A percentile compares a stretch with the other conserved stretches of the same genome.
These are phyloP conservation scores for Cetradonia linearis DNA, from an alignment of 495 filamentous ascomycete species.

Conservation along the genomic window DNA sequence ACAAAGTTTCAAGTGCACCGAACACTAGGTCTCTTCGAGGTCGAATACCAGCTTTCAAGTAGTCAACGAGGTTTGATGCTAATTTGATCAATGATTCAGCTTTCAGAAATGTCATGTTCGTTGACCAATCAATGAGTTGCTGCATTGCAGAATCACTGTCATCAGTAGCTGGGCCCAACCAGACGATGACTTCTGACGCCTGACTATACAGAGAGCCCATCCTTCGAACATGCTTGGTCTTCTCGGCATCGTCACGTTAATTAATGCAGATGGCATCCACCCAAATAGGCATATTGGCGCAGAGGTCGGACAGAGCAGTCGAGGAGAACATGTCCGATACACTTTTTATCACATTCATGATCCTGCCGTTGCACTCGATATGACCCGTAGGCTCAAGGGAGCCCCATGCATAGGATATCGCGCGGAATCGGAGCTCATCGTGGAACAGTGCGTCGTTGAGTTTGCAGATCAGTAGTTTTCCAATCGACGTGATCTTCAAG, in stretches of 20 bases:
- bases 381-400: neutral
- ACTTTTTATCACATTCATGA: neutral
- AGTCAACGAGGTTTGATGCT: too few relatives aligned
- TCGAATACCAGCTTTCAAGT: neutral
- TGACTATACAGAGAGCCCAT: neutral
- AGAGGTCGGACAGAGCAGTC: neutral
- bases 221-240: neutral
- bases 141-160: neutral
- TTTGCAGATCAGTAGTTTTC: neutral
- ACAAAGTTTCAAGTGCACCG: neutral
- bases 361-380: neutral
- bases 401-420: conserved; percentile 1
- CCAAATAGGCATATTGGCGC: neutral
- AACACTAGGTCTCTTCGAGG: neutral
- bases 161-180: neutral
- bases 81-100: neutral
- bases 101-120: neutral
- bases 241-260: neutral
- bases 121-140: neutral
- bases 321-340: neutral
- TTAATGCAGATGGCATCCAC: neutral
- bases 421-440: neutral
- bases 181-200: neutral
- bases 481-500: neutral
- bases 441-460: neutral